Base-by-base conservation (phyloP, 2,329 filamentous ascomycete species). In the Diplodia corticola region DNA sequence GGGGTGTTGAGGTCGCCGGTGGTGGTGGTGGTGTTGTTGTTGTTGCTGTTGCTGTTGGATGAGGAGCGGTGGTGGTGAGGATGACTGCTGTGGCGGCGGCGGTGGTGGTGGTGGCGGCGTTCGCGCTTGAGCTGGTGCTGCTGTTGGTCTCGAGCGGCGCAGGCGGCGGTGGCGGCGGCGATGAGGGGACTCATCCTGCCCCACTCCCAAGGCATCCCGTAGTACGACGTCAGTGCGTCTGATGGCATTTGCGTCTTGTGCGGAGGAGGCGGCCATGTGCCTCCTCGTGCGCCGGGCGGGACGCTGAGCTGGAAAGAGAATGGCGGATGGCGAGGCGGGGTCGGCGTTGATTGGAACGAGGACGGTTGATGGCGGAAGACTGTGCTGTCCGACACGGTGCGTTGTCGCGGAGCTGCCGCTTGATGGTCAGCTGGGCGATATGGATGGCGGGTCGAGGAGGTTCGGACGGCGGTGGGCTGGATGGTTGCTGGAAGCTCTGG, bases 151-250 rank as follows among this genome's bases (percentile, higher is more conserved):
- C 40, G 17, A 44, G 17, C 2, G 6, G 40, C 40, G n/a, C n/a
- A 44, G 17, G 40, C 40, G n/a, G 40, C 40, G n/a, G 40, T 9
- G n/a, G 40, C n/a, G 17, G 40, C n/a, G n/a, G 40, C 17, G 10
- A 44, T 44, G 15, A 13, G 28, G 22, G 30, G 13, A 77, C 80
- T 77, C 77, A 83, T 81, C 30, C 71, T 70, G 68, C 83, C 81
- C 68, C 77, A 77, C 67, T 83, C 80, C 67, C 79, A 83, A 1
- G 80, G 80, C n/a, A 83, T 78, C 30, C 80, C 74, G 68, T 82
- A 83, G 71, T 83, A 82, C 35, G 74, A 82, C 35, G 74, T 73
- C 67, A 83, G 69, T 5, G 81, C 83, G 60, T 83, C 80, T 26
- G 68, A 30, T 9, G 68, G 66, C 22, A 73, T 33, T n/a, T 70